Base-by-base conservation (phyloP, 75 land plant genomes). In the Selaginella tamariscina region DNA sequence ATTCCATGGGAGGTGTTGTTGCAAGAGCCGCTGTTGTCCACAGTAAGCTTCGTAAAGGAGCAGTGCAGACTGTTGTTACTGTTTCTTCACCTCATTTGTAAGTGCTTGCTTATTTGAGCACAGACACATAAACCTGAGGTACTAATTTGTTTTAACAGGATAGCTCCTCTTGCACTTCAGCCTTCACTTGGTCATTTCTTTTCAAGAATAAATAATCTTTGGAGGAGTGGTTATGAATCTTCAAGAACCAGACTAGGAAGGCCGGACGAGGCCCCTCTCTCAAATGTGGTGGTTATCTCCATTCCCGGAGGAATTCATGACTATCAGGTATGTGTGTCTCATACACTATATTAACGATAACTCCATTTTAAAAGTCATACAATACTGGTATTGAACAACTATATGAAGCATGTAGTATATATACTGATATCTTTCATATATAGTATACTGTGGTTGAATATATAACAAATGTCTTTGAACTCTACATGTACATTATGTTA, bases 1-100 rank as follows among this genome's bases (percentile, higher is more conserved):
- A 94, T 69, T 94, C 98, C 56, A 87, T 94, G 96, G 98, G 98
- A 32, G 98, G 98, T 9, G 89, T 94, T 85, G 92, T 94, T 49
- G 98, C 98, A 55, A 82, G 98, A 81, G 98, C 98, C 63, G 96
- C 92, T 5, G 71, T 79, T 55, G 81, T 94, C 23, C 98, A 90
- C 66, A 88, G 91, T 26, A 76, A 78, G 56, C 71, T 94, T 56
- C 74, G 98, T 65, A 82, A 82, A 67, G 82, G 81, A 27, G 85
- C 85, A 27, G 91, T 94, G 62, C 82, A 87, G 73, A 94, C 98
- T 32, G 68, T 94, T 49, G 56, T 94, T 27, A 90, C 98, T 0
- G 87, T 94, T 68, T 94, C 98, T 32, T 87, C 85, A 55, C 98
- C 98, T 2, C 98, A 94, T 68, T 80, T 80, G 98, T 94, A 76